Percentiles rank a stretch among this genome's conserved stretches.
phyloP scores from a whole-genome alignment of 2,329 filamentous ascomycete species.

The Fusarium pseudoanthophilum region DNA sequence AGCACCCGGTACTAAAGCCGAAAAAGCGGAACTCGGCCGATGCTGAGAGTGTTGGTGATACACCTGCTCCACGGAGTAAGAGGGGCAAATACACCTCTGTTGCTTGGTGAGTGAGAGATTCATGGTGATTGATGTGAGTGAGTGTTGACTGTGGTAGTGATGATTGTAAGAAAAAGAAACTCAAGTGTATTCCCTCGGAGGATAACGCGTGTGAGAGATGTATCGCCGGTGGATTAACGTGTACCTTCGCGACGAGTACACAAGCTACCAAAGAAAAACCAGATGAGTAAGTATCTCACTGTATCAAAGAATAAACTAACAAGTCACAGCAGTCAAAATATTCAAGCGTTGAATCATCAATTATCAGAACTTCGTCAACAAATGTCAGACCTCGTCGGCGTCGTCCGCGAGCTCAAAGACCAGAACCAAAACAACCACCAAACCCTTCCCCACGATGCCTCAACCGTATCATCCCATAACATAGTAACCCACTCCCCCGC shows the following conservation, averaged over 20 bases:
- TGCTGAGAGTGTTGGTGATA: neutral
- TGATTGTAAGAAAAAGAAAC: conserved; percentile 55
- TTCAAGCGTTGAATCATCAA: conserved; percentile 44
- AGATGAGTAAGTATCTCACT: conserved; percentile 29
- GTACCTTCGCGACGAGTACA: conserved; percentile 38
- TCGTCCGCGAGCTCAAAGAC: conserved; percentile 43
- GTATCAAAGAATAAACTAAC: neutral
- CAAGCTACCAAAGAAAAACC: conserved; percentile 34
- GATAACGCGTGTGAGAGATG: conserved; percentile 48
- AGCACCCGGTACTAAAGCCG: conserved; percentile 6
- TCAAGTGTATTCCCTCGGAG: conserved; percentile 51
- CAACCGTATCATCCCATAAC: conserved; percentile 18
- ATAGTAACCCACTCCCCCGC: conserved; percentile 31
- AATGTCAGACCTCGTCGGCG: conserved; percentile 44
- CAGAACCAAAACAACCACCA: conserved; percentile 1
- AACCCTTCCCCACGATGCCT: neutral
- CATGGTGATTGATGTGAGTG: rapidly evolving
- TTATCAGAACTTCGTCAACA: conserved; percentile 46
- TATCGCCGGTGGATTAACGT: conserved; percentile 40
- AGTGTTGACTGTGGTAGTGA: conserved; percentile 42
- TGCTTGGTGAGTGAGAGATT: conserved; percentile 48
- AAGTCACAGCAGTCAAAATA: neutral
- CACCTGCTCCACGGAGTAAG: conserved; percentile 38
- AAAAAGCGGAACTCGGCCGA: conserved; percentile 30
- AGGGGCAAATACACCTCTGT: conserved; percentile 53